Conservation (phyloP, 495 filamentous ascomycete species). For the Penicillium coffeae region DNA sequence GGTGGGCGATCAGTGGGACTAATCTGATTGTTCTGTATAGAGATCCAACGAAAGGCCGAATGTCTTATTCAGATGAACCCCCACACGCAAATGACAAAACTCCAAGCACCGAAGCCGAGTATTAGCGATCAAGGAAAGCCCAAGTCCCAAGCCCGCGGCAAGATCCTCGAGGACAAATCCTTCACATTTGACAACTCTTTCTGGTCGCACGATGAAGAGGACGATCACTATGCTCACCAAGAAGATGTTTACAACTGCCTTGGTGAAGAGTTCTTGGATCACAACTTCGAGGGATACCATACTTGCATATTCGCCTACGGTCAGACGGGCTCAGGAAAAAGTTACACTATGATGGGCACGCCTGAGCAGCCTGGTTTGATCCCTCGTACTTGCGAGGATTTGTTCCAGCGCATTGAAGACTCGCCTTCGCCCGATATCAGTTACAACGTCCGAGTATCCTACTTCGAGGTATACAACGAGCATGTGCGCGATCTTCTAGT, state of each 20-base stretch:
- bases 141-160: slow-evolving; percentile 63
- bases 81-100: slow-evolving; percentile 70
- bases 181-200: slow-evolving; percentile 98
- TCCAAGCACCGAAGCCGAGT: slow-evolving; percentile 60
- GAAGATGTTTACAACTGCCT: slow-evolving; percentile 92
- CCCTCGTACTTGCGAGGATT: slow-evolving; percentile 91
- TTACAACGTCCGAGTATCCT: slow-evolving; percentile 94
- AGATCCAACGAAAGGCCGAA: slow-evolving; percentile 71
- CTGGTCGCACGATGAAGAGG: slow-evolving; percentile 78
- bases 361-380: slow-evolving; percentile 84
- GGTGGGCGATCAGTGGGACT: not conserved
- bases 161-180: slow-evolving; percentile 76
- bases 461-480: slow-evolving; percentile 99
- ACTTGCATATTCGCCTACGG: slow-evolving; percentile 99
- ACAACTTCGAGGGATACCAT: slow-evolving; percentile 99
- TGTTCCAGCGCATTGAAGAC: slow-evolving; percentile 90
- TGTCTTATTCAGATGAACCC: slow-evolving; percentile 93
- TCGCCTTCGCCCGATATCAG: slow-evolving; percentile 82
- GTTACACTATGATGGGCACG: slow-evolving; percentile 99
- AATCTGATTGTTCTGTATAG: slow-evolving; percentile 40
- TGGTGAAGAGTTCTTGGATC: slow-evolving; percentile 95
- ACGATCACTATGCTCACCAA: slow-evolving; percentile 77
- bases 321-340: slow-evolving; percentile 96
- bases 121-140: slow-evolving; percentile 60
- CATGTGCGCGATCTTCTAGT: slow-evolving; percentile 94